Percentiles rank a stretch among this genome's conserved stretches.
Conservation (phyloP, 306 rosid genomes). For the Trichosanthes cucumerina region DNA sequence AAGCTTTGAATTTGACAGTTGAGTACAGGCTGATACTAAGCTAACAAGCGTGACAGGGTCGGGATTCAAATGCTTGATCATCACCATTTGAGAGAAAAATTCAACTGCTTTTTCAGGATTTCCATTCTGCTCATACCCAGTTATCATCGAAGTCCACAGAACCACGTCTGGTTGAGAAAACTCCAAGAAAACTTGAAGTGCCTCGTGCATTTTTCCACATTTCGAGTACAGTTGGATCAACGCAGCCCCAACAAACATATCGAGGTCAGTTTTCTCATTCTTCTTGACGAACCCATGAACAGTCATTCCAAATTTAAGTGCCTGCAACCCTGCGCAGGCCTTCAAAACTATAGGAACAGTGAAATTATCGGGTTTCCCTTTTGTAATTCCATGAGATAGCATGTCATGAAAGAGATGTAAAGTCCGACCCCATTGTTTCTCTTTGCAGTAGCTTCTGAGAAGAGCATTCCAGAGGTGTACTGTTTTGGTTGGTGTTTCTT, state of each 20-base stretch:
- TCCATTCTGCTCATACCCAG: slow-evolving; percentile 57
- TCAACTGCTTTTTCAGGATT: slow-evolving; percentile 39
- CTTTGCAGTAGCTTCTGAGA: slow-evolving; percentile 40
- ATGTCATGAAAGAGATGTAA: slow-evolving; percentile 37
- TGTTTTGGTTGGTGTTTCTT: slow-evolving; percentile 40
- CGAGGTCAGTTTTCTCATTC: slow-evolving; percentile 24
- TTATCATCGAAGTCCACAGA: slow-evolving; percentile 59
- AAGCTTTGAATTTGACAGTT: slow-evolving; percentile 30
- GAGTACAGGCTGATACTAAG: slow-evolving; percentile 58
- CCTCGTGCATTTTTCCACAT: slow-evolving; percentile 54
- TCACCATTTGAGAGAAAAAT: slow-evolving; percentile 46
- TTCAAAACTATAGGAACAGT: slow-evolving; percentile 50
- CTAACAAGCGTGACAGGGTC: slow-evolving; percentile 62
- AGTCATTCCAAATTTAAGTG: slow-evolving; percentile 30
- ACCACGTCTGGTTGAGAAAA: slow-evolving; percentile 51
- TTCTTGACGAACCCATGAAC: slow-evolving; percentile 57
- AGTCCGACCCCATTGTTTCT: slow-evolving; percentile 41
- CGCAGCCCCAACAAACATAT: slow-evolving; percentile 63
- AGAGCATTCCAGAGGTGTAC: slow-evolving; percentile 54
- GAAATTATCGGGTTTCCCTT: slow-evolving; percentile 46
- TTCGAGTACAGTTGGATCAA: slow-evolving; percentile 54
- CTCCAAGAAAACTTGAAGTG: slow-evolving; percentile 39
- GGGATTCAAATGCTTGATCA: slow-evolving; percentile 22
- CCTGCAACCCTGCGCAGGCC: slow-evolving; percentile 42
- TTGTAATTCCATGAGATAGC: slow-evolving; percentile 20